Evolutionary conservation across 1,284 basidiomycete genomes (phyloP).

Genomic region (Malassezia pachydermatis): DNA sequence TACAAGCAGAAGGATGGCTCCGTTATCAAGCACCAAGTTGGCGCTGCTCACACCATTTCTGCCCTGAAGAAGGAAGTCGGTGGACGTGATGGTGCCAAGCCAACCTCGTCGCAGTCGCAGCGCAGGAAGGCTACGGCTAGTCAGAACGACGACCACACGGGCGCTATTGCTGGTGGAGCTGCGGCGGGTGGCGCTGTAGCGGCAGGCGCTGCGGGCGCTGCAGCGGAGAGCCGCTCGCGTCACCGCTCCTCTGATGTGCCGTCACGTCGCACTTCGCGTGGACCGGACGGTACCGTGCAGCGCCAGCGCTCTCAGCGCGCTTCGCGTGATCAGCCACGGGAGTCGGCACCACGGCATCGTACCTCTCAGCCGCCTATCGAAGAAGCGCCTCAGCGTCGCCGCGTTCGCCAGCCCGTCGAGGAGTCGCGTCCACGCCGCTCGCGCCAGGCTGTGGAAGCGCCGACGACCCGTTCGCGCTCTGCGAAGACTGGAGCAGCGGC

Average conservation of each 20-base stretch:
- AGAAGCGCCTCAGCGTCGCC: background rate
- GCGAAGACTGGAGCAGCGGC: background rate
- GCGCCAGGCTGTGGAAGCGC: background rate
- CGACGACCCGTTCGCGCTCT: background rate
- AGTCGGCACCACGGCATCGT: no score
- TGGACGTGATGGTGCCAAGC: no score
- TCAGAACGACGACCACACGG: conserved; percentile 5
- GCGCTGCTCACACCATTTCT: conserved; percentile 25
- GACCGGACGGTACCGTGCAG: no score
- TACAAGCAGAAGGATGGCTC: conserved; percentile 42
- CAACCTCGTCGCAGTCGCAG: no score
- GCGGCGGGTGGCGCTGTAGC: conserved; percentile 17
- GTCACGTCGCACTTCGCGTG: no score
- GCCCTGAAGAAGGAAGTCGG: conserved; percentile 33
- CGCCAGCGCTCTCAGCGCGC: no score
- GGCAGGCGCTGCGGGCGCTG: conserved; percentile 19
- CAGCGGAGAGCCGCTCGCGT: conserved; percentile 2
- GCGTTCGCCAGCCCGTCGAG: background rate
- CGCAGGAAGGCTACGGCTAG: background rate
- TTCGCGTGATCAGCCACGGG: no score
- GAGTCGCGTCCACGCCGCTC: background rate
- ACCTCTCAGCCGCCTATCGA: background rate
- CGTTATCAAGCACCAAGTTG: conserved; percentile 34
- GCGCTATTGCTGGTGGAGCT: conserved; percentile 12
- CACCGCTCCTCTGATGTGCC: no score